phyloP scores from a whole-genome alignment of 306 rosid genomes.

The Inga leiocalycina region DNA sequence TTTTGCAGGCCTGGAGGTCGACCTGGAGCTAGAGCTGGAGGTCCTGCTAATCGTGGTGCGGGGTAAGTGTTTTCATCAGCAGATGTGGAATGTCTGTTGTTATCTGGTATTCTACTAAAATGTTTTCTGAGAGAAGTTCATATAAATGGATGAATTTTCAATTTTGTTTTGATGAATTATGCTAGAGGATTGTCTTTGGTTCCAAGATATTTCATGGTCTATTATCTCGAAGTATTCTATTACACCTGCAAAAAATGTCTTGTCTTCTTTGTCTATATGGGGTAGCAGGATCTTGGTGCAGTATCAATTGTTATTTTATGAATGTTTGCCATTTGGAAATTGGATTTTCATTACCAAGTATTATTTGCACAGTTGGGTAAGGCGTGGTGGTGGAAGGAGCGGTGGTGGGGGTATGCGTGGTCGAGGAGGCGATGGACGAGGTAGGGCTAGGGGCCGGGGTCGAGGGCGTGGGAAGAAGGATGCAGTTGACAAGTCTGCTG shows the following conservation, averaged over 20 bases:
- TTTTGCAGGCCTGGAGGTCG: no score
- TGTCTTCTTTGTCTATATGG: neutral
- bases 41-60: no score
- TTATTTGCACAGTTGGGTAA: constrained; percentile 41
- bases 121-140: no score
- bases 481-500: constrained; percentile 72
- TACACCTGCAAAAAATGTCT: neutral
- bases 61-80: no score
- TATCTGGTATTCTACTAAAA: no score
- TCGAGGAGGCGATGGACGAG: constrained; percentile 43
- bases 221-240: neutral
- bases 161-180: no score
- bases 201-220: no score
- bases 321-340: neutral
- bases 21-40: no score
- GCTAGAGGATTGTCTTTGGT: no score
- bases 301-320: neutral
- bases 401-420: constrained; percentile 49
- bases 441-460: constrained; percentile 16
- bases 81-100: no score
- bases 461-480: constrained; percentile 61
- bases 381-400: no score
- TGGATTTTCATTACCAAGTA: neutral
- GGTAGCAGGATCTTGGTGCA: neutral
- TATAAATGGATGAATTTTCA: no score